A percentile compares a stretch with the other conserved stretches of the same genome.
Evolutionary conservation across 768 basidiomycete genomes (phyloP).

Genomic region (Collybiopsis luxurians): DNA sequence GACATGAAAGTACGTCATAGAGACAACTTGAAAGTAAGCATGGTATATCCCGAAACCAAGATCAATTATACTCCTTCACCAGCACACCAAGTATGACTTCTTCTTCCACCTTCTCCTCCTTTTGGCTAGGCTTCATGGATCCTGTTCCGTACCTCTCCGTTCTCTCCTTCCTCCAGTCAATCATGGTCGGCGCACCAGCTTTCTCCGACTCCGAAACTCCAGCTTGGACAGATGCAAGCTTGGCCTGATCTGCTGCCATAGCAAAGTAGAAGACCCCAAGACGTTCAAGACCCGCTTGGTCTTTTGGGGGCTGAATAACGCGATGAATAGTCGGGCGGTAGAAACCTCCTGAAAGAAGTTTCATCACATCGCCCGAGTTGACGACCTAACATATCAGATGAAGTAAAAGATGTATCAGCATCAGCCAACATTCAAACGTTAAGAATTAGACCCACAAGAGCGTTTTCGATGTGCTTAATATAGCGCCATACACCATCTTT

Average conservation of each 20-base stretch:
- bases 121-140: slow-evolving; percentile 33
- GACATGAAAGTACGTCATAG: too few species aligned
- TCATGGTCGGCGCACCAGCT: slow-evolving; percentile 43
- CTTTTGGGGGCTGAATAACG: slow-evolving; percentile 55
- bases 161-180: slow-evolving; percentile 48
- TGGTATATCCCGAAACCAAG: too few species aligned
- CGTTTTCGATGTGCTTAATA: slow-evolving; percentile 58
- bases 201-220: slow-evolving; percentile 27
- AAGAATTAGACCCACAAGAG: slow-evolving; percentile 35
- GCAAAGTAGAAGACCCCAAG: slow-evolving; percentile 60
- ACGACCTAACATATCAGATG: slow-evolving; percentile 46
- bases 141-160: slow-evolving; percentile 51
- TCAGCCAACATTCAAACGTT: neutral
- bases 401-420: neutral
- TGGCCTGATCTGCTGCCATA: slow-evolving; percentile 47
- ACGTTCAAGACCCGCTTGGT: slow-evolving; percentile 48
- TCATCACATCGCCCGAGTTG: slow-evolving; percentile 57
- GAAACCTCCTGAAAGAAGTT: slow-evolving; percentile 59
- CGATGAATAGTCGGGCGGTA: slow-evolving; percentile 61
- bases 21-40: too few species aligned
- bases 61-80: slow-evolving; percentile 55
- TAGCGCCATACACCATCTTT: slow-evolving; percentile 54
- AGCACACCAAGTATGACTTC: slow-evolving; percentile 53
- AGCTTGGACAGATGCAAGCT: slow-evolving; percentile 40
- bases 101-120: slow-evolving; percentile 46